Evolutionary conservation across 2,329 filamentous ascomycete species (phyloP), one percentile per base, ranked within the genome.

Genomic region (Trichoderma citrinoviride): DNA sequence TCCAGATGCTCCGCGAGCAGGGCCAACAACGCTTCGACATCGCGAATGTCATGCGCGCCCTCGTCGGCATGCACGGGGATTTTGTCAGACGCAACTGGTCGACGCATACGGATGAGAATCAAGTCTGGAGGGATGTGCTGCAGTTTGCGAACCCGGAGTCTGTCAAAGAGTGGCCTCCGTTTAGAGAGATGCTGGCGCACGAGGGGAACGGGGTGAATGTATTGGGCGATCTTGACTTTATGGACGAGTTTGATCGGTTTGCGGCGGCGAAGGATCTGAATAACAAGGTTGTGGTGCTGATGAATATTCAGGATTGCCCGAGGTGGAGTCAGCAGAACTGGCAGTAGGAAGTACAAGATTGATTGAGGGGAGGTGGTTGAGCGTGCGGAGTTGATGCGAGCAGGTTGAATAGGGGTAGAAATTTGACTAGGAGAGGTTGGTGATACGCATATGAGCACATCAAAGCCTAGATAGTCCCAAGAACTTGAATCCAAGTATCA

Each of bases 231-330:
- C 41, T 46, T n/a, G 54, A 57, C 7, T 57, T 57, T 27, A 3
- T 57, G n/a, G n/a, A 5, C 3, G 54, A 57, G n/a, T 57, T 57
- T 57, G 54, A 57, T 57, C 10, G 7, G 40, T 57, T 57, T 57
- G 54, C 25, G 1, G 12, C 17, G 2, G 41, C 46, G 41, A n/a
- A 46, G 17, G 12, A 12, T 3, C 23, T 57, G 54, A 46, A 46
- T 46, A n/a, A 17, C 12, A 27, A 57, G 25, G 54, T 57, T 33
- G 41, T 57, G 41, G 54, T 57, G 5, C 17, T 57, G 41, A 57
- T 57, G 54, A 46, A 57, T 33, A 46, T 41, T 14, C 40, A 23
- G 25, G 43, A 23, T 33, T 29, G n/a, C 12, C 41, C 29, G 25
- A 57, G 54, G 25, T 57, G 54, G 54, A 12, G 33, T 44, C 5